Evolutionary conservation across 2,329 filamentous ascomycete species (phyloP).

Genomic region (Botryotinia convoluta): DNA sequence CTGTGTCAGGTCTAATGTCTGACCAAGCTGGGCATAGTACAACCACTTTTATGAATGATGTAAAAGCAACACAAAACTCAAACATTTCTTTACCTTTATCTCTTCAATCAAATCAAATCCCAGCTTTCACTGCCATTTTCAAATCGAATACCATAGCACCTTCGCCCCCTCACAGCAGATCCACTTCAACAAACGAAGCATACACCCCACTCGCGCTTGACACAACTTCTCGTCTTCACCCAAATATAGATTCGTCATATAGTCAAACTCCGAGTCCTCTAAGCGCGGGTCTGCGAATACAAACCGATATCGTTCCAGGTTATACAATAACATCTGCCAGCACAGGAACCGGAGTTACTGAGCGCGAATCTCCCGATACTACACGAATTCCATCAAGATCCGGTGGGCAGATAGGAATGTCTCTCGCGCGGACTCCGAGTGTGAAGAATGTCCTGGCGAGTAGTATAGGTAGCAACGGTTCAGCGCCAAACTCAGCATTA

Average conservation of each 20-base stretch:
- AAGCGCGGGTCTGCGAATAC: conserved; percentile 38
- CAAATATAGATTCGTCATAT: conserved; percentile 21
- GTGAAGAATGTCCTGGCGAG: conserved; percentile 54
- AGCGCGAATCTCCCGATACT: conserved; percentile 25
- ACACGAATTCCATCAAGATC: conserved; percentile 21
- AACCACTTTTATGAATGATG: neutral
- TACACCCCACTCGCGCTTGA: conserved; percentile 30
- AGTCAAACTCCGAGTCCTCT: conserved; percentile 29
- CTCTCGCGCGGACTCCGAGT: conserved; percentile 59
- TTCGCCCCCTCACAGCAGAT: conserved; percentile 34
- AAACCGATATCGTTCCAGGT: conserved; percentile 40
- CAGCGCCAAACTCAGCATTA: conserved; percentile 63
- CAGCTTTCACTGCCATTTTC: conserved; percentile 33
- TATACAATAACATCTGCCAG: conserved; percentile 33
- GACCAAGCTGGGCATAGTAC: neutral
- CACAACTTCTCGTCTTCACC: conserved; percentile 28
- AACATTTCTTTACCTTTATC: conserved; percentile 1
- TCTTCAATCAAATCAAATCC: conserved; percentile 7
- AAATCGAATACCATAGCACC: conserved; percentile 43
- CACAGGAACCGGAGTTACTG: conserved; percentile 21
- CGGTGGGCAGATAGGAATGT: conserved; percentile 36
- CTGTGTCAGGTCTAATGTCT: conserved; percentile 4
- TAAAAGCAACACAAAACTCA: conserved; percentile 4
- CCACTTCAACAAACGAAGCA: conserved; percentile 19
- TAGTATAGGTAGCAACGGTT: conserved; percentile 46